Conservation (phyloP, 768 basidiomycete genomes). For the Harrya chromipes region DNA sequence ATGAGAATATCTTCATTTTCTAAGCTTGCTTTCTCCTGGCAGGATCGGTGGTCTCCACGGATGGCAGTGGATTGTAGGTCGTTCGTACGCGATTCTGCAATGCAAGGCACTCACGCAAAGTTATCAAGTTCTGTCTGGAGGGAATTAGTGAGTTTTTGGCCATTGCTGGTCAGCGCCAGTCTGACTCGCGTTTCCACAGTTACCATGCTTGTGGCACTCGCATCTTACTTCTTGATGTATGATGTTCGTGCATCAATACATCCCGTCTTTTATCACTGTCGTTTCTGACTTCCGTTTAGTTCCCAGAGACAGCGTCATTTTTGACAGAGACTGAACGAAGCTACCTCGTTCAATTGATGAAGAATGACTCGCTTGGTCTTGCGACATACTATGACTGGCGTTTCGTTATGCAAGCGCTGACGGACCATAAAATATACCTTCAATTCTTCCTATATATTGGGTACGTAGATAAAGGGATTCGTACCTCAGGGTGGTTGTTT, state of each 20-base stretch:
- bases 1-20: neutral
- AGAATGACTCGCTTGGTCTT: slow-evolving; percentile 40
- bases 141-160: slow-evolving; percentile 16
- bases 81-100: neutral
- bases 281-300: slow-evolving; percentile 24
- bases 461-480: slow-evolving; percentile 15
- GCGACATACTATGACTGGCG: slow-evolving; percentile 42
- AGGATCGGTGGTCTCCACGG: slow-evolving; percentile 33
- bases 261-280: neutral
- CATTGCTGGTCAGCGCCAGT: neutral
- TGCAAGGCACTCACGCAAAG: slow-evolving; percentile 1
- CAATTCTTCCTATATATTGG: slow-evolving; percentile 38
- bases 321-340: slow-evolving; percentile 42
- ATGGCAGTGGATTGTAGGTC: slow-evolving; percentile 39
- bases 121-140: slow-evolving; percentile 30
- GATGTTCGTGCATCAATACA: slow-evolving; percentile 37
- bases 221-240: slow-evolving; percentile 45
- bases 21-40: neutral
- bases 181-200: slow-evolving; percentile 3
- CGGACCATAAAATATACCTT: slow-evolving; percentile 40
- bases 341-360: slow-evolving; percentile 39
- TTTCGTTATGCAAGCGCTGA: slow-evolving; percentile 48
- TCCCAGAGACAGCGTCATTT: slow-evolving; percentile 54
- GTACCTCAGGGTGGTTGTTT: neutral
- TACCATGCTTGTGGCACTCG: slow-evolving; percentile 16